Base-by-base conservation (phyloP, 2,329 filamentous ascomycete genomes). In the Trichoderma aggressivum region DNA sequence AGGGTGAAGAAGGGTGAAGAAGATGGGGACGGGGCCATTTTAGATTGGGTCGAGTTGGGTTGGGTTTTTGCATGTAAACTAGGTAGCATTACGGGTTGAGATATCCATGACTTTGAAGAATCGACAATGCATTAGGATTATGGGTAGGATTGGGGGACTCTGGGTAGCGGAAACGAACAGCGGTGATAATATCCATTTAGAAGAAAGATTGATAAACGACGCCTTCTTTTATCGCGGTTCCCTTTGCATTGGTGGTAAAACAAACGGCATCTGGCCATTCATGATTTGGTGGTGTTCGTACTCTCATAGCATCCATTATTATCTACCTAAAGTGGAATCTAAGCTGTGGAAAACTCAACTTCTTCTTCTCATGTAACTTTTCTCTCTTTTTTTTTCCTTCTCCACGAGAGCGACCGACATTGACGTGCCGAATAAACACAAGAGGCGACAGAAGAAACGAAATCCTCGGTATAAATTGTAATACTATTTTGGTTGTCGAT, bases 71-170 rank as follows among this genome's bases (percentile, higher is more conserved):
- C 77, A 80, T 82, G 81, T 82, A 82, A 77, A 81, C 76, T 82
- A 82, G 78, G 76, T 82, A 82, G 78, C 79, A 79, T 39, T 78
- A 79, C 79, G 79, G 68, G 78, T 80, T 77, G 80, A 81, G 81
- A 82, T 82, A 82, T 80, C 81, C 81, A 76, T 78, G 78, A 76
- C 76, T 75, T 77, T 75, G 73, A 75, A 78, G 78, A 77, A 78
- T 77, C 76, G 75, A 77, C 55, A 66, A 70, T 56, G 61, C 71
- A 66, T 66, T 47, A 65, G 65, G 65, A 68, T 53, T 69, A 69
- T 53, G 53, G 66, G 66, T 61, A 61, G 67, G 60, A 66, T 71
- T 70, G 55, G 72, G 69, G 70, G 72, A 61, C 72, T 61, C 56
- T 61, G 66, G 66, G 16, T 53, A 61, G 66, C 66, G 66, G 56